phyloP scores from a whole-genome alignment of 345 rosid genomes.

The Boechera divaricarpa region DNA sequence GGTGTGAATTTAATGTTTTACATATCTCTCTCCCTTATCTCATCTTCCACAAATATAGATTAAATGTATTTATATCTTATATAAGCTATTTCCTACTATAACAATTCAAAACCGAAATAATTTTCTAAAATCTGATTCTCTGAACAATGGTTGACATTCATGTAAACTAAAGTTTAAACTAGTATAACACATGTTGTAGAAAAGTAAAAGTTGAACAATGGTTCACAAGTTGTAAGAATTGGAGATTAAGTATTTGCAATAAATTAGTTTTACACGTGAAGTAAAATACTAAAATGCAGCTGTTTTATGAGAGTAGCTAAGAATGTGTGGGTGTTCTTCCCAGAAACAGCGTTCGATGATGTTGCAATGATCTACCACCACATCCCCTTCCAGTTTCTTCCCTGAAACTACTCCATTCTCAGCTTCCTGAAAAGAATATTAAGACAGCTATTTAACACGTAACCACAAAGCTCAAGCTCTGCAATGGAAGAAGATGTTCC shows the following conservation, averaged over 20 bases:
- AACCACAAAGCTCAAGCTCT: constrained; percentile 15
- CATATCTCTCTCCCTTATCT: background rate
- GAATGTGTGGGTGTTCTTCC: constrained; percentile 61
- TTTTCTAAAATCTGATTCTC: too few species aligned
- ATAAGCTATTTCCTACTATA: background rate
- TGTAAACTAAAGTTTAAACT: background rate
- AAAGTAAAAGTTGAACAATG: background rate
- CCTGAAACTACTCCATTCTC: constrained; percentile 39
- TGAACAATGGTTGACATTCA: too few species aligned
- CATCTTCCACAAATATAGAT: background rate
- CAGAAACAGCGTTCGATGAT: constrained; percentile 73
- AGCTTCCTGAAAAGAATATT: constrained; percentile 46
- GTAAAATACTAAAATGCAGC: constrained; percentile 3
- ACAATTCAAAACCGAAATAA: too few species aligned
- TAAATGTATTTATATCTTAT: background rate
- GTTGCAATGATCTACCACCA: constrained; percentile 56
- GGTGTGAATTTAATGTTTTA: constrained; percentile 38
- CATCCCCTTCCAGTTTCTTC: constrained; percentile 40
- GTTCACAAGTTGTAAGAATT: background rate
- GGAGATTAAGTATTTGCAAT: constrained; percentile 9
- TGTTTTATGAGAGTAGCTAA: constrained; percentile 34
- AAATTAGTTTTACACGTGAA: constrained; percentile 25
- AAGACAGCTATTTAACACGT: constrained; percentile 9
- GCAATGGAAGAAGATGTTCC: constrained; percentile 12
- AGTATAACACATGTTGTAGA: constrained; percentile 5